Base-by-base conservation (phyloP, 352 stramenopile species). In the Pythium brachiatum region DNA sequence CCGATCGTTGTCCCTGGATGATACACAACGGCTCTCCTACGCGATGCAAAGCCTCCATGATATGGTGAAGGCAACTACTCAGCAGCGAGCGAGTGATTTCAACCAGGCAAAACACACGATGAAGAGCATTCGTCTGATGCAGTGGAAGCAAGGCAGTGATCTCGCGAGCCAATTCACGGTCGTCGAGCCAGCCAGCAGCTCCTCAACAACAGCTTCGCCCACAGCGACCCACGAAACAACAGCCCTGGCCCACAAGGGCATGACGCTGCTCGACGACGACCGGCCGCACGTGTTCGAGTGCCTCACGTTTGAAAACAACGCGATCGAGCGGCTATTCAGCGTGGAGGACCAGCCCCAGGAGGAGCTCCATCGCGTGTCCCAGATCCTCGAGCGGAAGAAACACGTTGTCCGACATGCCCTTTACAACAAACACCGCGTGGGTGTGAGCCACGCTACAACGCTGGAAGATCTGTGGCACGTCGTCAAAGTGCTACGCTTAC, bases 401-500 rank as follows among this genome's bases (percentile, higher is more conserved):
- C 52, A 74, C n/a, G 20, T 75, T 9, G 66, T 92, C 50, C 79
- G 77, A 0, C 69, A 79, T 32, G 57, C 56, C 9, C 32, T 92
- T 23, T 92, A 92, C 70, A 73, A 70, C 20, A 77, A 73, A 41
- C 66, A 79, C 46, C 70, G 72, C 2, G 26, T 65, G 2, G 70
- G 75, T 4, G 66, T 75, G 20, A 69, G 68, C 15, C 69, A 88
- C 54, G 83, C 76, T 6, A 61, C 83, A 53, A 88, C 66, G 26
- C 67, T 90, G 11, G 81, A 90, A 20, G 83, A 88, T 29, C 51
- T 92, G 9, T 92, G 81, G 79, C 83, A 88, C 39, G 53, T 86
- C 27, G 73, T 88, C 63, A 90, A 90, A 51, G 69, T 86, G 15
- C 44, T 90, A 34, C 79, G 78, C 0, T 36, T 92, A 7, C 71